Evolutionary conservation across 306 rosid species (phyloP).

Genomic region (Geum urbanum): DNA sequence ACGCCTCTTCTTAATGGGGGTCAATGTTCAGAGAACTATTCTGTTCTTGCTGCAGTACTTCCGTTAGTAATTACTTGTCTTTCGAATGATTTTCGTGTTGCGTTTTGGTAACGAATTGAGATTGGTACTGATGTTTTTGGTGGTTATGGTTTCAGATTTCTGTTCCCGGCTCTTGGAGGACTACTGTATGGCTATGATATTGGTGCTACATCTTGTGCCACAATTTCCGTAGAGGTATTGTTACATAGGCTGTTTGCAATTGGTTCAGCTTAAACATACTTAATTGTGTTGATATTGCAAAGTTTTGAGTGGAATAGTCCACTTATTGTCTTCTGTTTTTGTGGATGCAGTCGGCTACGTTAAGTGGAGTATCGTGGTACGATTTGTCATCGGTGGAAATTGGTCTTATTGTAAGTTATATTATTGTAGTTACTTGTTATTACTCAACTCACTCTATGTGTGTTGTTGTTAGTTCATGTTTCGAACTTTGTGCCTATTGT

Average conservation of each 20-base stretch:
- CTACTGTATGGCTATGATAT: constrained; percentile 88
- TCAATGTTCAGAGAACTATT: constrained; percentile 49
- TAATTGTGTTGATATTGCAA: not conserved
- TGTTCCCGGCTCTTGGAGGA: constrained; percentile 96
- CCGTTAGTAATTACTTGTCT: constrained; percentile 58
- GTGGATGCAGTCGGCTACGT: constrained; percentile 60
- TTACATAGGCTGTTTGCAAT: not conserved
- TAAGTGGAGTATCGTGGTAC: constrained; percentile 87
- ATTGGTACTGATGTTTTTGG: not conserved
- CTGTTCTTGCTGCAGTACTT: constrained; percentile 57
- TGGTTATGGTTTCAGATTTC: constrained; percentile 55
- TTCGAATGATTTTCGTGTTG: not conserved
- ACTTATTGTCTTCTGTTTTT: constrained; percentile 15
- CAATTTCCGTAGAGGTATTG: constrained; percentile 69
- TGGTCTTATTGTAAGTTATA: constrained; percentile 80
- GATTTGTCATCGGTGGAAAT: constrained; percentile 66
- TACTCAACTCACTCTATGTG: constrained; percentile 19
- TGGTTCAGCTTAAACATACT: not conserved
- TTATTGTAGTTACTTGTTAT: constrained; percentile 13
- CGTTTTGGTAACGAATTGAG: not conserved
- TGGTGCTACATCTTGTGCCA: constrained; percentile 85
- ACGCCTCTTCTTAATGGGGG: constrained; percentile 53
- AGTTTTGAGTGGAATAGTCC: not conserved
- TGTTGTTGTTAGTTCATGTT: not conserved
- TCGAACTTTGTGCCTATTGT: constrained; percentile 18